Percentiles rank a stretch among this genome's conserved stretches.
These are phyloP conservation scores for Limnomonas spitsbergensis DNA, from an alignment of 139 green algal genomes.

Conservation along the genomic window DNA sequence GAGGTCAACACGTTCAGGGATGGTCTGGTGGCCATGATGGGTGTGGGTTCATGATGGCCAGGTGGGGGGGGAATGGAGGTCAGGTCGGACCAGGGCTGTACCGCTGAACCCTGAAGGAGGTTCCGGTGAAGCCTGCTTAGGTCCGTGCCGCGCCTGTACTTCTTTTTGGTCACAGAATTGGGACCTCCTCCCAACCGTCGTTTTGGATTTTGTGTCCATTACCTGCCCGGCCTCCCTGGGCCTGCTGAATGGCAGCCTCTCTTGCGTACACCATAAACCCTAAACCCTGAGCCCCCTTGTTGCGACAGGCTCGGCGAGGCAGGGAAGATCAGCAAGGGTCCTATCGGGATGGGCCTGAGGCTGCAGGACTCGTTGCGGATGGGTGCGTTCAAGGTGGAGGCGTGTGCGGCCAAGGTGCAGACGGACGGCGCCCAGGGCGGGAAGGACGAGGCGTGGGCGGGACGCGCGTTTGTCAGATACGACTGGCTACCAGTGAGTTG, in stretches of 20 bases:
- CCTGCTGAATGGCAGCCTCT: no score
- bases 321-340: conserved; percentile 45
- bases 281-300: no score
- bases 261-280: no score
- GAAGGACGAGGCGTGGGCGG: conserved; percentile 53
- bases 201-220: no score
- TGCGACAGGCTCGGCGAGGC: conserved; percentile 37
- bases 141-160: no score
- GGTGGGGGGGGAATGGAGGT: neutral
- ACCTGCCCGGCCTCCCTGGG: no score
- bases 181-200: no score
- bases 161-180: no score
- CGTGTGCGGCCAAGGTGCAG: conserved; percentile 42
- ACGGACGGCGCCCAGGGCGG: conserved; percentile 39
- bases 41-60: conserved; percentile 27
- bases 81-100: no score
- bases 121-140: no score
- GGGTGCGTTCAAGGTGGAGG: conserved; percentile 50
- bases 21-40: conserved; percentile 43
- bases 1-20: conserved; percentile 60
- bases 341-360: conserved; percentile 43
- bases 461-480: conserved; percentile 44
- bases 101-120: no score
- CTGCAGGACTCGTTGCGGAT: conserved; percentile 48
- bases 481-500: conserved; percentile 31